Conservation (phyloP, 2,329 filamentous ascomycete species). For the Colletotrichum nymphaeae region DNA sequence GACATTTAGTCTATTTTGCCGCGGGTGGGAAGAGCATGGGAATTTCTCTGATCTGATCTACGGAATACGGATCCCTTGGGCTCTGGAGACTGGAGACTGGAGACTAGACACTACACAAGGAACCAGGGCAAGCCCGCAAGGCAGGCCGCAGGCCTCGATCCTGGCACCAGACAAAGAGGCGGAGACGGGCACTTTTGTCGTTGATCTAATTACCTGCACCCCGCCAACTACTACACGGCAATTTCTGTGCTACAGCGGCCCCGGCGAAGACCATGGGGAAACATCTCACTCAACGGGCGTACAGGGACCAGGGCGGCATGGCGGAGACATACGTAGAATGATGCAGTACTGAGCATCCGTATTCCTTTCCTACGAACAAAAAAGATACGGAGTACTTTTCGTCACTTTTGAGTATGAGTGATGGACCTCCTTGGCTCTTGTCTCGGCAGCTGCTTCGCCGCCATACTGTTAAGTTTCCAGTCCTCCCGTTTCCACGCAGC, state of each 20-base stretch:
- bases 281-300: conserved; percentile 5
- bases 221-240: conserved; percentile 32
- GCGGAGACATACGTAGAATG: neutral
- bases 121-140: neutral
- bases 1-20: neutral
- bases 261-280: conserved; percentile 12
- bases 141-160: neutral
- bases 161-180: neutral
- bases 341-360: neutral
- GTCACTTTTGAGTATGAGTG: neutral
- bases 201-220: conserved; percentile 26
- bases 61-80: neutral
- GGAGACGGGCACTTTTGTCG: conserved; percentile 33
- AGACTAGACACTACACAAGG: neutral
- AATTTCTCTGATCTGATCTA: conserved; percentile 2
- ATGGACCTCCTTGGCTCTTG: neutral
- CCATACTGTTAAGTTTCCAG: neutral
- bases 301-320: neutral
- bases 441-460: neutral
- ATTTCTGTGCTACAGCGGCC: conserved; percentile 21
- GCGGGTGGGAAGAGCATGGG: neutral
- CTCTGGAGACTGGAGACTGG: neutral
- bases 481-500: neutral
- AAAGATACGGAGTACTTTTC: neutral
- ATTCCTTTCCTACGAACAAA: neutral